Evolutionary conservation across 441 rosid species (phyloP), one percentile per base, ranked within the genome.

Genomic region (Daphne laureola): DNA sequence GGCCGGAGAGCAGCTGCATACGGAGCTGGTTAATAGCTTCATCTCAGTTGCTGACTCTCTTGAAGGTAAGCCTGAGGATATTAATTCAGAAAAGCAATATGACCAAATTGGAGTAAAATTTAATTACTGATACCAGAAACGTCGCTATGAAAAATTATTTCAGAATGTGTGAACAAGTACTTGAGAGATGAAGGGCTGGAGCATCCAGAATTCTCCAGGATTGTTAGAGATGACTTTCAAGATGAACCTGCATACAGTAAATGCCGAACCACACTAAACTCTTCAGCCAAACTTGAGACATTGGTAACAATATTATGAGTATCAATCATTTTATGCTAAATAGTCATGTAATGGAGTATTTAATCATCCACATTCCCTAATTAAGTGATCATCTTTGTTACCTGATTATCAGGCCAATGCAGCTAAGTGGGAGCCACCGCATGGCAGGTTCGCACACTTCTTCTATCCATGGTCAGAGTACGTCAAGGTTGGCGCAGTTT

Each of bases 401-500:
- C 6, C 38, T 27, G 25, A 52, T n/a, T 14, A 45, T 60, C 61
- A 81, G 84, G 87, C 86, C 51, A 54, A 54, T 46, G 65, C 87
- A 0, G 87, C 86, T 2, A 81, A 74, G 64, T 81, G 87, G 92
- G 86, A 81, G 70, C 84, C 86, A 5, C 84, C 87, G 12, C 86
- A 84, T 41, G 87, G 87, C 26, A 72, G 82, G 66, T 79, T 79
- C 57, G 46, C 57, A 13, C 81, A 72, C 69, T 81, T 79, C 70
- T 75, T 75, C 58, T 79, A 81, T 61, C 86, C 92, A 46, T 84
- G 92, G 92, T 59, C 83, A 7, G 82, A 79, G 64, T 81, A 81
- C 38, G 87, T 81, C 49, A 81, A 77, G 66, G 91, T 78, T 17
- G 91, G 83, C 40, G 79, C 80, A 11, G 80, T 78, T 55, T 54